These are phyloP conservation scores for Pontederia paniculata DNA, from an alignment of 176 grass and related monocot species.

Conservation along the genomic window DNA sequence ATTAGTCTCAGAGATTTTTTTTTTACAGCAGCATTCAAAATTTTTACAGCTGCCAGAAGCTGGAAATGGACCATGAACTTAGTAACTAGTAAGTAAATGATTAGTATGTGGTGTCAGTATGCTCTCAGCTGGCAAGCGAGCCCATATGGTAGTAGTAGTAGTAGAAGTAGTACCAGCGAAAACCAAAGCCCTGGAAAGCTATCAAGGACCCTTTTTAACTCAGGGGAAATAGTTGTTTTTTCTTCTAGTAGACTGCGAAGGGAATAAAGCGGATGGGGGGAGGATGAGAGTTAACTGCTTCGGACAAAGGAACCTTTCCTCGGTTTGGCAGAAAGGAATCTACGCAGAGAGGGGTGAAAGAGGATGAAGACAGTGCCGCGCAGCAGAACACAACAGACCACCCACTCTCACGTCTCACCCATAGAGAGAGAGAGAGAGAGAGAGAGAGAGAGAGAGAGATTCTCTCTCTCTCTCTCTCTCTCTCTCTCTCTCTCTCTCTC, in stretches of 20 bases:
- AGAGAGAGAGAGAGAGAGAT: too few relatives aligned
- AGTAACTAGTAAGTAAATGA: too few relatives aligned
- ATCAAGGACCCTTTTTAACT: neutral
- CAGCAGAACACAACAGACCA: conserved; percentile 2
- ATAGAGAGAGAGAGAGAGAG: too few relatives aligned
- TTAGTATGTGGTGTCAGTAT: too few relatives aligned
- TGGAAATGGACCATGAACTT: too few relatives aligned
- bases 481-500: neutral
- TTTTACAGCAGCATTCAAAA: too few relatives aligned
- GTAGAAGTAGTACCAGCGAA: too few relatives aligned
- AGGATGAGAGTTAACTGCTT: conserved; percentile 7
- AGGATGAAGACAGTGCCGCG: neutral
- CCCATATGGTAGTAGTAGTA: too few relatives aligned
- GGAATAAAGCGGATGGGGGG: conserved; percentile 15
- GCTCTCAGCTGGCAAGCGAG: too few relatives aligned
- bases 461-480: neutral
- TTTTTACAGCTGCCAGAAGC: too few relatives aligned
- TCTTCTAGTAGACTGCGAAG: conserved; percentile 19
- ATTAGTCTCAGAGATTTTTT: too few relatives aligned
- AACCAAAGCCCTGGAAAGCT: neutral
- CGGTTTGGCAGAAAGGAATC: conserved; percentile 38
- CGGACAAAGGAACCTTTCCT: conserved; percentile 40
- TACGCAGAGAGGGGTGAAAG: conserved; percentile 15
- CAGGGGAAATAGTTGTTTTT: neutral
- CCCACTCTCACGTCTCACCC: too few relatives aligned